Base-by-base conservation (phyloP, 345 rosid species). In the Tarenaya hassleriana region DNA sequence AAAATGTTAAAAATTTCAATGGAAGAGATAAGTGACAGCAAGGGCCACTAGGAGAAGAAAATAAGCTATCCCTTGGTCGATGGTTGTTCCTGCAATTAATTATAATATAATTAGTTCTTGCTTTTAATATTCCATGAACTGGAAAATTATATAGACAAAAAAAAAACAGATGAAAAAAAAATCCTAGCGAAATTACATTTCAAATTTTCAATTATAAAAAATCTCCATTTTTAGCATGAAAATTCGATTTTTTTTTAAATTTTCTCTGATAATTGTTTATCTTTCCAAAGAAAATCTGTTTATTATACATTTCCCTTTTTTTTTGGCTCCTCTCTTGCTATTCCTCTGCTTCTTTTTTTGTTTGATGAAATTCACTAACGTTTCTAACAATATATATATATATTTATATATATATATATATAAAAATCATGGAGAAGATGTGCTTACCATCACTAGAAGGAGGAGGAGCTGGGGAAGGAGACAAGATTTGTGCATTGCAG, bases 41-140 rank as follows among this genome's bases (percentile, higher is more conserved):
- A 74, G 67, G 3, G 79, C 79, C 52, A 64, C 41, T 1, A 71
- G 7, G 6, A 74, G 55, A 21, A 74, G 66, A 19, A 60, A 0
- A 52, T 63, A 70, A 44, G 79, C 79, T 52, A 74, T 67, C 50
- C 79, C 79, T 64, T 67, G 75, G 52, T 74, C 79, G 37, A 74
- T 67, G 10, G 66, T 24, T 1, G 54, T 15, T 8, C 79, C 79
- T 45, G 50, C 32, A 45, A 19, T 7, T 5, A 45, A 42, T 20
- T 15, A 42, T 12, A 43, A 43, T 3, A 43, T 8, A 43, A 16
- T 15, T 18, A 7, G 3, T 10, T 24, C 29, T 24, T 24, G 29
- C 29, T 24, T 5, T 24, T 24, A 2, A 24, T 2, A 24, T 24
- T 24, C 29, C 29, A 24, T 24, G 29, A 24, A 24, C 5, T 24